Evolutionary conservation across 2,329 filamentous ascomycete species (phyloP), one percentile per base, ranked within the genome.

Genomic region (Hypoxylon sp.): DNA sequence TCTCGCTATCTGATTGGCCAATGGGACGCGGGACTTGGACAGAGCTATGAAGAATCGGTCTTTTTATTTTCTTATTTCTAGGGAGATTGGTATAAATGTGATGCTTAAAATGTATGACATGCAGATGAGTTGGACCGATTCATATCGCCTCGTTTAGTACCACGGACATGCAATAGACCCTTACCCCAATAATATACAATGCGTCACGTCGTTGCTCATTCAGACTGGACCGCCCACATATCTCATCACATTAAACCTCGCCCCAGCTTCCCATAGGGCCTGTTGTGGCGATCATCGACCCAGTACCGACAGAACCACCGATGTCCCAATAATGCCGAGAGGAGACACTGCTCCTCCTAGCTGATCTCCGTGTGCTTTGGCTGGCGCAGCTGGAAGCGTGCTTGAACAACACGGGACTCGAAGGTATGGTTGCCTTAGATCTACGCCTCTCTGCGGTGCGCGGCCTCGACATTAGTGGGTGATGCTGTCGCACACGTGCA

Each of bases 301-400:
- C 91, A 61, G 92, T 95, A 1, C 92, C 92, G 25, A 94, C 87
- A 74, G 90, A 94, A 5, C 90, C 92, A 27, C 93, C 93, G 72
- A 97, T 89, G 79, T 97, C 95, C 95, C 95, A 98, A 79, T 97
- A 98, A 78, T 97, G 93, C 59, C 94, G 84, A 25, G 77, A 78
- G 49, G 92, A 95, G 35, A 89, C 87, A 71, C 89, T 91, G 74
- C 89, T 92, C 58, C 87, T 84, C 75, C 86, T 85, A 42, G 89
- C 90, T 35, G 89, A 93, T 73, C 91, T 89, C 78, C 91, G 91
- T 6, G 93, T 93, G 79, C 93, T 97, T 81, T 97, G 93, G 77
- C 93, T 97, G 3, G 93, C 94, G 79, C 94, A 97, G 79, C 92
- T 97, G 65, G 89, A 82, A 79, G 82, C 79, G 70, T 85, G 85